Percentiles rank a stretch among this genome's conserved stretches.
phyloP scores from a whole-genome alignment of 1,284 basidiomycete species.

The Cryptococcus floricola region DNA sequence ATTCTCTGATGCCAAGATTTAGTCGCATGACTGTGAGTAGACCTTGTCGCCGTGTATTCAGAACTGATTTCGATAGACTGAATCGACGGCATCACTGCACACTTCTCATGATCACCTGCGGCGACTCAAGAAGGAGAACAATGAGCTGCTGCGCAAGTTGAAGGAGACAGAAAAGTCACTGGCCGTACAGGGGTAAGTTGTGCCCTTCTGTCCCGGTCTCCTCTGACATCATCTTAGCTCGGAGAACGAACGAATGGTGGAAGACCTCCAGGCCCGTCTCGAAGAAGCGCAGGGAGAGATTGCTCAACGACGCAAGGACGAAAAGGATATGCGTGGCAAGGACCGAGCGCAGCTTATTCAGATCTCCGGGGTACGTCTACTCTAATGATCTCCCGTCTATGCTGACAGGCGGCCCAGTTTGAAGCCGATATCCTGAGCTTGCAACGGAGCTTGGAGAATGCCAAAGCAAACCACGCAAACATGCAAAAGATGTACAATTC shows the following conservation, averaged over 20 bases:
- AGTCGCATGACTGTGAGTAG: constrained; percentile 32
- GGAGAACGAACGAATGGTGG: constrained; percentile 71
- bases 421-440: constrained; percentile 74
- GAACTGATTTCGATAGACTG: constrained; percentile 20
- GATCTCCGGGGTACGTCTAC: constrained; percentile 38
- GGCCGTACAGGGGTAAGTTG: constrained; percentile 46
- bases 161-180: constrained; percentile 66
- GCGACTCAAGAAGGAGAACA: constrained; percentile 65
- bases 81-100: constrained; percentile 33
- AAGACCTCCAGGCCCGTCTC: constrained; percentile 65
- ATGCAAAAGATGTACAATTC: constrained; percentile 80
- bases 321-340: constrained; percentile 79
- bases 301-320: constrained; percentile 70
- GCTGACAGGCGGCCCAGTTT: constrained; percentile 51
- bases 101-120: constrained; percentile 60
- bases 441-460: constrained; percentile 64
- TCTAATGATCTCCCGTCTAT: background rate
- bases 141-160: constrained; percentile 66
- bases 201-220: background rate
- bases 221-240: constrained; percentile 18
- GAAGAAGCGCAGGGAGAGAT: constrained; percentile 72
- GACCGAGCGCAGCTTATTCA: constrained; percentile 54
- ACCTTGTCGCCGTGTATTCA: background rate
- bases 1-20: constrained; percentile 22
- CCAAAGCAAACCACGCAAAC: constrained; percentile 64